Evolutionary conservation across 2,329 filamentous ascomycete species (phyloP), one percentile per base, ranked within the genome.

Genomic region (Trichoderma atroviride): DNA sequence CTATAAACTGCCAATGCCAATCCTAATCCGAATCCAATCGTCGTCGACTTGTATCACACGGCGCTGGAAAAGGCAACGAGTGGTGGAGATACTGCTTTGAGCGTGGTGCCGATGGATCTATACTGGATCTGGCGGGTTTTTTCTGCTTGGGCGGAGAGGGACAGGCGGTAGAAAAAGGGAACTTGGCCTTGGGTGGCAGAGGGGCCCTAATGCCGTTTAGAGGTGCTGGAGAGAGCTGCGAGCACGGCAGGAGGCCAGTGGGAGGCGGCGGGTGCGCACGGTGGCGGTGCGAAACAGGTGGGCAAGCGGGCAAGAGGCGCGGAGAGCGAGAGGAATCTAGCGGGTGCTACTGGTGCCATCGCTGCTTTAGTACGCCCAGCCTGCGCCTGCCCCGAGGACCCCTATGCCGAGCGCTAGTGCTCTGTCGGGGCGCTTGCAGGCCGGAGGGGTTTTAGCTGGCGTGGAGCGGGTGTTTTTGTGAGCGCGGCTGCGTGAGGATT

Each of bases 31-130:
- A 70, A 68, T 68, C 64, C 69, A 70, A 70, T 70, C 65, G 69
- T 70, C 68, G 69, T 70, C 50, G 66, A 70, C 69, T 70, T 70
- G 69, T 70, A 70, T 70, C 69, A 70, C 69, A 69, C 69, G 57
- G 69, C 65, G 75, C 74, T 76, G 75, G 84, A 84, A 86, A 84
- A 81, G 82, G 81, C 78, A 82, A 86, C 83, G 82, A 81, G 80
- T 82, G 82, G 86, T 87, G 86, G 85, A 87, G 85, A 86, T 86
- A 81, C 86, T 88, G 82, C 81, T 88, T 88, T 87, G 86, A 87
- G 86, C 83, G 85, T 87, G 84, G 85, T 87, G 86, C 85, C 84
- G 85, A 87, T 84, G 84, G 85, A 83, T 84, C 86, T 88, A 88
- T 87, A 87, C 86, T 88, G 83, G 83, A 88, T 88, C 85, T 87